Evolutionary conservation across 108 stramenopile genomes (phyloP), one percentile per base, ranked within the genome.

Genomic region (Epithemia pelagica): DNA sequence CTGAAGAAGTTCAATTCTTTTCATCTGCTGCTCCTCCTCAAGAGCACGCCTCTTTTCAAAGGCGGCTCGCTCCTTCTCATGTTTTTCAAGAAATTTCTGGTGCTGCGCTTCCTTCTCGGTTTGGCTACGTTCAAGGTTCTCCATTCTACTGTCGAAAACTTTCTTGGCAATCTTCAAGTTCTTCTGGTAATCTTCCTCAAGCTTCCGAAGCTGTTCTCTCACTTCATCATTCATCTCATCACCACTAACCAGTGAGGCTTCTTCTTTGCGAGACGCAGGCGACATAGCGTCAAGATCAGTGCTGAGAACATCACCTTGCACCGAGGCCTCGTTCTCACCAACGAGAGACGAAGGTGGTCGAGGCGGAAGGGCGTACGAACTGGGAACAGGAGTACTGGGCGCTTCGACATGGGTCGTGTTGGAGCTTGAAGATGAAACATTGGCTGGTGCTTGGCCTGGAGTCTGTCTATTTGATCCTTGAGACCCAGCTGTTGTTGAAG

Each of bases 71-170:
- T 92, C 90, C 74, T 87, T 92, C 66, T 95, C 83, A 60, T 91
- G 90, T 69, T 90, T 88, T 66, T 89, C 83, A 1, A 92, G 78
- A 37, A 83, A 88, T 77, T 91, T 95, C 67, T 79, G 76, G 52
- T 91, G 94, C 65, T 84, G 88, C 26, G 81, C 85, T 70, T 94
- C 93, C 28, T 81, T 76, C 56, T 94, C 85, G 52, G 74, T 74
- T 66, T 84, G 83, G 8, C 83, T 84, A 27, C 89, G 75, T 59
- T 87, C 83, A 1, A 94, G 79, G 64, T 82, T 94, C 69, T 91
- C 90, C 93, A 94, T 94, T 46, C 93, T 77, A 53, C 70, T 88
- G 51, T 83, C 81, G 62, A 83, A 94, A 0, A 87, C 88, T 73
- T 87, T 89, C 75, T 88, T 80, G 10, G 90, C 88, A 26, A 89